Conservation (phyloP, 2,329 filamentous ascomycete genomes). For the Pleomassaria siparia region DNA sequence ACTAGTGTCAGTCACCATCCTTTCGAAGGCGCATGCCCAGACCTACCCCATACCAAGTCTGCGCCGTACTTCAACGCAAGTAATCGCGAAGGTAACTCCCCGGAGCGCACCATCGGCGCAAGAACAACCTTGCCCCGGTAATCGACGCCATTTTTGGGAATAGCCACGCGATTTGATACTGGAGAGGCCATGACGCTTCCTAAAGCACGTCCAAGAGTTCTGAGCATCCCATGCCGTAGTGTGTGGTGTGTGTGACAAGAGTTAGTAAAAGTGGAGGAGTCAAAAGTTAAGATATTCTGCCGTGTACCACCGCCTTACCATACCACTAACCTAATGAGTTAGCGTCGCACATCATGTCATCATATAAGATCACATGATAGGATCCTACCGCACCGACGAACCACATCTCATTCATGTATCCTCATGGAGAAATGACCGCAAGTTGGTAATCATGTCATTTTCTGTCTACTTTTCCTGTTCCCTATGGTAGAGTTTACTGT, state of each 20-base stretch:
- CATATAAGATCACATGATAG: too few species aligned
- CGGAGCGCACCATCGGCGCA: slow-evolving; percentile 97
- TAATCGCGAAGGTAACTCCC: slow-evolving; percentile 87
- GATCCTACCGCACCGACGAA: too few species aligned
- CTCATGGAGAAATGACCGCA: too few species aligned
- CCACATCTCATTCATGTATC: too few species aligned
- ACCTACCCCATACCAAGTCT: slow-evolving; percentile 90
- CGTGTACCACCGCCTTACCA: too few species aligned
- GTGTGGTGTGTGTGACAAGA: neutral
- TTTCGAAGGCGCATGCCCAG: slow-evolving; percentile 24
- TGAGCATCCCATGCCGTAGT: slow-evolving; percentile 3
- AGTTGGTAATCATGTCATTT: too few species aligned
- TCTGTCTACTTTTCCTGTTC: too few species aligned
- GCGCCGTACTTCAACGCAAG: slow-evolving; percentile 92
- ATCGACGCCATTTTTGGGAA: slow-evolving; percentile 85
- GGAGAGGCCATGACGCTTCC: slow-evolving; percentile 8
- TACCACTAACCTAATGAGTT: too few species aligned
- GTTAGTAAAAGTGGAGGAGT: neutral
- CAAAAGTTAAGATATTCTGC: too few species aligned
- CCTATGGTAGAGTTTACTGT: too few species aligned
- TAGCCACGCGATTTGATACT: slow-evolving; percentile 66
- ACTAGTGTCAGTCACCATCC: slow-evolving; percentile 9
- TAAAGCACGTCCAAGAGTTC: neutral
- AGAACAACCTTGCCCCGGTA: slow-evolving; percentile 93
- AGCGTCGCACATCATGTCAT: too few species aligned